A percentile compares a stretch with the other conserved stretches of the same genome.
Conservation (phyloP, 106 monocot species). For the Platanthera guangdongensis region DNA sequence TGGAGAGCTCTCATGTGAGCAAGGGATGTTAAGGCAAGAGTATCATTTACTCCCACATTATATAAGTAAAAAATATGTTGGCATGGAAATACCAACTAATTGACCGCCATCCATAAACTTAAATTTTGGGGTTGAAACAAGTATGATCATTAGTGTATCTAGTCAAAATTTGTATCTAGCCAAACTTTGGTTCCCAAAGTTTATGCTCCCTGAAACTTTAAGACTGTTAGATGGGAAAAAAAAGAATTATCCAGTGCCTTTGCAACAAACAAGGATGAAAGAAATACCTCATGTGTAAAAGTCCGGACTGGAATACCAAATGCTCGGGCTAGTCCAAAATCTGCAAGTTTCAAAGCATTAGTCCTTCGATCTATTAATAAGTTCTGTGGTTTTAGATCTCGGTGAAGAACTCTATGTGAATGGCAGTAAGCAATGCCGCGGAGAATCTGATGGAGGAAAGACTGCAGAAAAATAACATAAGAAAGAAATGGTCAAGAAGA, state of each 20-base stretch:
- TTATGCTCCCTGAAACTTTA: too few species aligned
- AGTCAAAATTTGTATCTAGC: too few species aligned
- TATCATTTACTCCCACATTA: too few species aligned
- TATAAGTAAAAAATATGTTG: too few species aligned
- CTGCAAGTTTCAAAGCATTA: conserved; percentile 93
- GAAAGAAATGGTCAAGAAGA: not conserved
- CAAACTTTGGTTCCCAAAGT: too few species aligned
- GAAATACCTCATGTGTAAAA: conserved; percentile 89
- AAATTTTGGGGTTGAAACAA: too few species aligned
- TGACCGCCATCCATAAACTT: not conserved
- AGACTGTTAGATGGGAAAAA: not conserved
- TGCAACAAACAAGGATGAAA: not conserved
- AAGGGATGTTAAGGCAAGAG: too few species aligned
- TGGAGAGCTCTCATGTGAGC: too few species aligned
- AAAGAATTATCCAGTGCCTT: not conserved
- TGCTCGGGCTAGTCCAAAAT: conserved; percentile 92
- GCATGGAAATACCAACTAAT: not conserved
- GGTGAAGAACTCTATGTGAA: conserved; percentile 94
- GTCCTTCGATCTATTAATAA: conserved; percentile 81
- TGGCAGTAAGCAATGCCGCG: conserved; percentile 91
- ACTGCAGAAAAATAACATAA: conserved; percentile 32
- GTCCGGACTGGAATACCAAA: conserved; percentile 94
- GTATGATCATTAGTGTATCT: too few species aligned
- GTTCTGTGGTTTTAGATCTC: conserved; percentile 96
- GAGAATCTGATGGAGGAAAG: conserved; percentile 87